Evolutionary conservation across 768 basidiomycete genomes (phyloP), one percentile per base, ranked within the genome.

Genomic region (Clitopilus hobsonii): DNA sequence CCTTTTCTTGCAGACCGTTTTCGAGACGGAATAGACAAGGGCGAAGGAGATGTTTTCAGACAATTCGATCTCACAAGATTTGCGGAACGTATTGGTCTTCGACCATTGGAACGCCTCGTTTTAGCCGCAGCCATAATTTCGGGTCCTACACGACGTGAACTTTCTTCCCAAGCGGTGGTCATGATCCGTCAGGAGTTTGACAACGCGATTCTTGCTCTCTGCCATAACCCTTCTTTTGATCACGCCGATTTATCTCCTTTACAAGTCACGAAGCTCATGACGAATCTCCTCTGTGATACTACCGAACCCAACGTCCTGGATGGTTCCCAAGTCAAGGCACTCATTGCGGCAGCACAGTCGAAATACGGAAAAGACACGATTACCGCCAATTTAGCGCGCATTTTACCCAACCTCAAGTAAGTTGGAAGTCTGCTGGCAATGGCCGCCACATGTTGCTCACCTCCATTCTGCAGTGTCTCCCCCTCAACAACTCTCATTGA

Each of bases 1-100:
- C 93, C 93, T 57, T 86, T 86, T 68, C 82, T 94, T 47, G 89
- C 93, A 52, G 91, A 92, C 74, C 85, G 92, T 60, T 95, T 94
- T 71, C 84, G 91, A 57, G 91, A 94, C 69, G 91, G 88, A 49
- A 82, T 95, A 55, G 89, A 93, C 78, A 89, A 86, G 67, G 91
- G 87, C 51, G 90, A 94, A 67, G 91, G 88, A 47, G 89, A 92
- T 58, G 74, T 84, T 52, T 91, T 94, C 68, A 82, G 88, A 55
- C 79, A 86, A 63, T 93, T 94, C 63, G 91, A 93, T 77, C 79
- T 95, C 51, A 71, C 82, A 56, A 84, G 89, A 73, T 94, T 94
- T 63, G 80, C 82, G 57, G 89, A 94, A 75, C 85, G 91, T 56
- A 75, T 92, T 36, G 88, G 88, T 51, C 77, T 94, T 45, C 82